A percentile compares a stretch with the other conserved stretches of the same genome.
phyloP scores from a whole-genome alignment of 2,329 filamentous ascomycete species.

The Camillea tinctor region DNA sequence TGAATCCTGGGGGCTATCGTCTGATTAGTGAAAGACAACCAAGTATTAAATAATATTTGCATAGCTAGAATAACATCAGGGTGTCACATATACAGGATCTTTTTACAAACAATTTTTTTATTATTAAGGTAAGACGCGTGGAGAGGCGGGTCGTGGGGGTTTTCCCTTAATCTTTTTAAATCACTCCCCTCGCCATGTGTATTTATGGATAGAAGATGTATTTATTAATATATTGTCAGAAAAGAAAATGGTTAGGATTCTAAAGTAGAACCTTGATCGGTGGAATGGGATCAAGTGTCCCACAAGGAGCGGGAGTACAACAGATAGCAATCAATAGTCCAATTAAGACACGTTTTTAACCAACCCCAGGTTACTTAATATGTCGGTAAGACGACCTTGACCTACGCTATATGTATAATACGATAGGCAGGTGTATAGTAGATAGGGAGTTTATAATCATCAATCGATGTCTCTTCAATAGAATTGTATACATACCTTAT shows the following conservation, averaged over 20 bases:
- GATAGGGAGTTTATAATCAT: not conserved
- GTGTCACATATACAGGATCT: not conserved
- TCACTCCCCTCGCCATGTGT: not conserved
- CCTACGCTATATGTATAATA: not conserved
- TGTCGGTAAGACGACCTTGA: constrained; percentile 6
- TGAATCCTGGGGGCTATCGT: not conserved
- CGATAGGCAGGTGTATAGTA: not conserved
- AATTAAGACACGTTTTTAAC: constrained; percentile 3
- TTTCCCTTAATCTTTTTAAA: not conserved
- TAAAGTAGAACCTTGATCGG: not conserved
- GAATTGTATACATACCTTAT: not conserved
- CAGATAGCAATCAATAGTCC: constrained; percentile 9
- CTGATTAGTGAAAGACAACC: not conserved
- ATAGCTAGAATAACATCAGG: not conserved
- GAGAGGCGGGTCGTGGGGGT: not conserved
- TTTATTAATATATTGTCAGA: not conserved
- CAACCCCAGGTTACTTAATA: constrained; percentile 1
- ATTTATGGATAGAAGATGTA: not conserved
- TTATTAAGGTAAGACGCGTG: not conserved
- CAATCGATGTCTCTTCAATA: not conserved
- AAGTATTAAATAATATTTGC: not conserved
- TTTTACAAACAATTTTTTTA: not conserved
- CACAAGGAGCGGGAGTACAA: constrained; percentile 11
- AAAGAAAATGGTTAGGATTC: not conserved
- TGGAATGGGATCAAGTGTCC: constrained; percentile 7